These are phyloP conservation scores for Haematococcus lacustris DNA, from an alignment of 139 green algal genomes.

Conservation along the genomic window DNA sequence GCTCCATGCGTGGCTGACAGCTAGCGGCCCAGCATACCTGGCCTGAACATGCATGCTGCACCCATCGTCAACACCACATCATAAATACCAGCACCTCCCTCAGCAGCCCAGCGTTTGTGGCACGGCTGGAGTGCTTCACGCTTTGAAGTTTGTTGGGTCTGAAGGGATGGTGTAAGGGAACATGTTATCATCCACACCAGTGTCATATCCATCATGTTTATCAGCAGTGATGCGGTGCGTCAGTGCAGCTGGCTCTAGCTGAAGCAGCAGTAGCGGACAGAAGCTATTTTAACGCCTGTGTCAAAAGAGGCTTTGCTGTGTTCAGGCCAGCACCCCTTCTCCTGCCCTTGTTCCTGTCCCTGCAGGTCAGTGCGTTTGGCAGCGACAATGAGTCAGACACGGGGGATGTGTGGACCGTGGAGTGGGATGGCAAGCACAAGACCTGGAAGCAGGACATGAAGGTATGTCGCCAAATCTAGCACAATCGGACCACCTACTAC, in stretches of 20 bases:
- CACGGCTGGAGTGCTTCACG: not conserved
- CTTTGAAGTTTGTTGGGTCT: not conserved
- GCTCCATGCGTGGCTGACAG: not conserved
- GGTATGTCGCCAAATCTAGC: slow-evolving; percentile 22
- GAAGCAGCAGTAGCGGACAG: not conserved
- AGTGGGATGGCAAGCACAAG: slow-evolving; percentile 54
- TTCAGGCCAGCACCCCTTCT: too few relatives aligned
- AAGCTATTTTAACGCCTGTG: too few relatives aligned
- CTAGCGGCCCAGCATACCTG: not conserved
- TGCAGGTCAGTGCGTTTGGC: slow-evolving; percentile 77
- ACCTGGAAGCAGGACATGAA: slow-evolving; percentile 55
- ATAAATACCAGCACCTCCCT: not conserved
- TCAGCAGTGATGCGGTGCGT: not conserved
- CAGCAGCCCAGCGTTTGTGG: not conserved
- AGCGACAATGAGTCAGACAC: slow-evolving; percentile 51
- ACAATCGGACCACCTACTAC: too few relatives aligned
- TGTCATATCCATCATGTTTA: not conserved
- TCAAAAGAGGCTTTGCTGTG: too few relatives aligned
- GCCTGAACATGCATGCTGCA: not conserved
- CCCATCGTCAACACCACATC: not conserved
- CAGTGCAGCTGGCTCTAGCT: not conserved
- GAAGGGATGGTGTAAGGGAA: not conserved
- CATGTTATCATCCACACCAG: not conserved
- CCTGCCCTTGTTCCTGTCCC: not conserved
- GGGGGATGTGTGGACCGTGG: slow-evolving; percentile 74